These are phyloP conservation scores for Polyporus arcularius DNA, from an alignment of 768 basidiomycete species.

Conservation along the genomic window DNA sequence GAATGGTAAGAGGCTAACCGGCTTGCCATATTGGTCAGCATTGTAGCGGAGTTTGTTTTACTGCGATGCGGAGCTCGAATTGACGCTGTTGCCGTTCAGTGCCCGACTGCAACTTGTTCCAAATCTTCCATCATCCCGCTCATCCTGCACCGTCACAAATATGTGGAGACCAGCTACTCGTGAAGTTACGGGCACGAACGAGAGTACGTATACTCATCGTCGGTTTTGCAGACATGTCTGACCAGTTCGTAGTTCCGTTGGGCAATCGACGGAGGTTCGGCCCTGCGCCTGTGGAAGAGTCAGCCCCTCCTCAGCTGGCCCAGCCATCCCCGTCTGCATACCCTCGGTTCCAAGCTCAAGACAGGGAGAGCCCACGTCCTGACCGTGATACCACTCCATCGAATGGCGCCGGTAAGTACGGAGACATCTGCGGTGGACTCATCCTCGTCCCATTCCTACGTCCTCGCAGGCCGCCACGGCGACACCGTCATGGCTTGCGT, in stretches of 20 bases:
- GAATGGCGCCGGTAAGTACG: constrained; percentile 69
- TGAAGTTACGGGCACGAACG: constrained; percentile 91
- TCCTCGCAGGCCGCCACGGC: constrained; percentile 21
- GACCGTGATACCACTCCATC: constrained; percentile 65
- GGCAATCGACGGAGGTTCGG: constrained; percentile 91
- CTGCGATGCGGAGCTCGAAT: constrained; percentile 18
- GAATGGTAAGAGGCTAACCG: neutral
- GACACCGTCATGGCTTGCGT: constrained; percentile 17
- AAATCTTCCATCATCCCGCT: constrained; percentile 10
- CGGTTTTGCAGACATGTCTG: constrained; percentile 12
- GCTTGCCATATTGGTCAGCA: constrained; percentile 20
- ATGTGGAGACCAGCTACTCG: constrained; percentile 92
- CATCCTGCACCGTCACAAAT: constrained; percentile 15
- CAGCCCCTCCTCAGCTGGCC: constrained; percentile 79
- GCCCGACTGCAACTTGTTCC: constrained; percentile 1
- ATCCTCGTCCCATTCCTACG: constrained; percentile 11
- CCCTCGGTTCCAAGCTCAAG: constrained; percentile 63
- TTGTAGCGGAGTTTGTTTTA: constrained; percentile 18
- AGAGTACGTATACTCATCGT: constrained; percentile 55
- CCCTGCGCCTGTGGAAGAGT: constrained; percentile 80
- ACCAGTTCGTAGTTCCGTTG: constrained; percentile 58
- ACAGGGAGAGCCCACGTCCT: constrained; percentile 54
- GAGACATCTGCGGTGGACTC: constrained; percentile 12
- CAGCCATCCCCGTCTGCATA: constrained; percentile 87
- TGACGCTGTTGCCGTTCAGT: constrained; percentile 6